Evolutionary conservation across 768 basidiomycete species (phyloP).

Genomic region (Mycena filopes): DNA sequence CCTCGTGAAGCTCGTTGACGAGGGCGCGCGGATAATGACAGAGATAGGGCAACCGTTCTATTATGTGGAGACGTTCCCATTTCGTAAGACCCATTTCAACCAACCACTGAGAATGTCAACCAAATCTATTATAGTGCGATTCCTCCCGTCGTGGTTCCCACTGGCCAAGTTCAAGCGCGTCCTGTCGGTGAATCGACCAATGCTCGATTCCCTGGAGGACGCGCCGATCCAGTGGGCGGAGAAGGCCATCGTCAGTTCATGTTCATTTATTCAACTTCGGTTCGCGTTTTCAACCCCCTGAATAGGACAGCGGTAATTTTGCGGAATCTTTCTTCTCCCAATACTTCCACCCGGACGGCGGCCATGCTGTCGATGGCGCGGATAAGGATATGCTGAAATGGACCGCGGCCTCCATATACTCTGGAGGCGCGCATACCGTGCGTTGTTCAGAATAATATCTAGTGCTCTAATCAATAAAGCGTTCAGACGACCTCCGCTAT

Average conservation of each 20-base stretch:
- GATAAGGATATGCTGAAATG: slow-evolving; percentile 20
- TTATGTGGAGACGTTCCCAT: slow-evolving; percentile 52
- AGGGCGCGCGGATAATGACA: slow-evolving; percentile 40
- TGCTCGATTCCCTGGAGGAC: slow-evolving; percentile 35
- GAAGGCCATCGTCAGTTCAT: slow-evolving; percentile 40
- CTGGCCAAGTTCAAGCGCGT: slow-evolving; percentile 52
- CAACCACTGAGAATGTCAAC: no score
- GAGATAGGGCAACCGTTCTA: slow-evolving; percentile 44
- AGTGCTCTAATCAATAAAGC: no score
- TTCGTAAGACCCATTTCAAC: slow-evolving; percentile 38
- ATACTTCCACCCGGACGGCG: slow-evolving; percentile 40
- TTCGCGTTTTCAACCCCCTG: background rate
- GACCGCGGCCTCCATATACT: slow-evolving; percentile 29
- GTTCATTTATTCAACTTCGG: no score
- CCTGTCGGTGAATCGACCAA: slow-evolving; percentile 32
- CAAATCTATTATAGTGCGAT: slow-evolving; percentile 41
- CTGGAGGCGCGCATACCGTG: slow-evolving; percentile 33
- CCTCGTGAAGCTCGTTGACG: slow-evolving; percentile 45
- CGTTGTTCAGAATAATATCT: background rate
- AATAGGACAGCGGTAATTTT: slow-evolving; percentile 38
- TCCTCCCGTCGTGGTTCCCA: slow-evolving; percentile 56
- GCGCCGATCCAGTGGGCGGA: slow-evolving; percentile 47
- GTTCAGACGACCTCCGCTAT: slow-evolving; percentile 40
- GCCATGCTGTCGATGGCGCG: slow-evolving; percentile 12
- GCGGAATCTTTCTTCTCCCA: slow-evolving; percentile 48